Percentiles rank a stretch among this genome's conserved stretches.
Conservation (phyloP, 176 grass and related monocot genomes). For the Zoysia pacifica region DNA sequence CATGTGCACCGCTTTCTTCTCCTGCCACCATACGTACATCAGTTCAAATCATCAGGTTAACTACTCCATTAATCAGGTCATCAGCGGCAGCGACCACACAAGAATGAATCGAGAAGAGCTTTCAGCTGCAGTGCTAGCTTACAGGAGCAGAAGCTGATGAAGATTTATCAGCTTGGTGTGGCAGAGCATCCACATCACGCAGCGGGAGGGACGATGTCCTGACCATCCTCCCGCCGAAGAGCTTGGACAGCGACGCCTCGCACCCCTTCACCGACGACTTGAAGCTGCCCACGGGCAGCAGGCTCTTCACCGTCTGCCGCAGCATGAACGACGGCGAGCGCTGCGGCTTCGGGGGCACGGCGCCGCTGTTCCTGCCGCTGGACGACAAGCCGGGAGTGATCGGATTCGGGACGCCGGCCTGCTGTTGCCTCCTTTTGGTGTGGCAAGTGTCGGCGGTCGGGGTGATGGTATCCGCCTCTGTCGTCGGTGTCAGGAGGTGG, state of each 20-base stretch:
- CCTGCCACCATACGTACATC: neutral
- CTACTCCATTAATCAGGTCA: too few relatives aligned
- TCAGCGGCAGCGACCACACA: neutral
- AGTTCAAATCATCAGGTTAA: neutral
- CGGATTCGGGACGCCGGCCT: neutral
- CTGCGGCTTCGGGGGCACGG: constrained; percentile 20
- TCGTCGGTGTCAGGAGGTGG: constrained; percentile 7
- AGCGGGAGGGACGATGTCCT: constrained; percentile 62
- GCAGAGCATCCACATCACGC: constrained; percentile 4
- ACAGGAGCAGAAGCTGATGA: constrained; percentile 20
- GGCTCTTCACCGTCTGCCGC: constrained; percentile 52
- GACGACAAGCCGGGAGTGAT: constrained; percentile 33
- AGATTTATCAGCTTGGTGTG: constrained; percentile 22
- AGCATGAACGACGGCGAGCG: constrained; percentile 56
- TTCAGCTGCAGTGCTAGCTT: neutral
- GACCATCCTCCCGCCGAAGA: constrained; percentile 50
- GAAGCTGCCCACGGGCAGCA: constrained; percentile 66
- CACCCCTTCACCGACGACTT: constrained; percentile 51
- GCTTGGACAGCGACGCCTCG: constrained; percentile 52
- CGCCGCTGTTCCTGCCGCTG: neutral
- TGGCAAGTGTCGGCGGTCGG: constrained; percentile 26
- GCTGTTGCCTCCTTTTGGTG: constrained; percentile 11
- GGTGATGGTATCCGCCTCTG: constrained; percentile 26
- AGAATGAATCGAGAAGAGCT: neutral
- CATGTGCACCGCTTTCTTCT: constrained; percentile 58